Conservation (phyloP, 345 rosid species). For the Gossypium australe region DNA sequence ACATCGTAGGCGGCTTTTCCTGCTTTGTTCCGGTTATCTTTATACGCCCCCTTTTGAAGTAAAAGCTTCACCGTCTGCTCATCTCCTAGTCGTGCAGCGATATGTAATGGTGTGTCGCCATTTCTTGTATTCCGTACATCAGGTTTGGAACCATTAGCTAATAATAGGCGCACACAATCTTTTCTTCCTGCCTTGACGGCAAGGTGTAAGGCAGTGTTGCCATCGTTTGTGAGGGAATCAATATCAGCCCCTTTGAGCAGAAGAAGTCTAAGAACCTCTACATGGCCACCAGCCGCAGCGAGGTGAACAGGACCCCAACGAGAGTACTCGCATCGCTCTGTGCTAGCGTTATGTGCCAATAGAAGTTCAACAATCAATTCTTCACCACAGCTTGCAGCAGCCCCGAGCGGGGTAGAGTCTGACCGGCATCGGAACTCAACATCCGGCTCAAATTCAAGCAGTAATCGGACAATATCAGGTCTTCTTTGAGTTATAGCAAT, state of each 20-base stretch:
- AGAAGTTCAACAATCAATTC: conserved; percentile 49
- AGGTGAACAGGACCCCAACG: conserved; percentile 46
- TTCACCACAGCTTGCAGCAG: conserved; percentile 44
- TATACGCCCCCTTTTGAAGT: conserved; percentile 44
- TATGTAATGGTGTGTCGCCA: conserved; percentile 49
- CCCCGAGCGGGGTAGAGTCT: conserved; percentile 44
- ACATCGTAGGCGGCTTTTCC: conserved; percentile 45
- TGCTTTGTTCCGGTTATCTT: conserved; percentile 32
- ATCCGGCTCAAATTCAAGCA: conserved; percentile 43
- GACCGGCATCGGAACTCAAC: conserved; percentile 34
- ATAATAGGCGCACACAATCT: conserved; percentile 39
- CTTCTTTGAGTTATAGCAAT: conserved; percentile 42
- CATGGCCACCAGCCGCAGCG: conserved; percentile 38
- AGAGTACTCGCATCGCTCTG: conserved; percentile 36
- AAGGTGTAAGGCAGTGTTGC: conserved; percentile 45
- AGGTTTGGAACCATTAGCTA: conserved; percentile 39
- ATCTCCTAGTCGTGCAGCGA: conserved; percentile 44
- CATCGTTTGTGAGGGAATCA: conserved; percentile 38
- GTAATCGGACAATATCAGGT: conserved; percentile 48
- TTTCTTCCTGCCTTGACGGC: conserved; percentile 37
- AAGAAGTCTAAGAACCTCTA: conserved; percentile 46
- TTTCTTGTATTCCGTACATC: conserved; percentile 26
- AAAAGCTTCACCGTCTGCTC: conserved; percentile 45
- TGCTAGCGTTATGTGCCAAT: conserved; percentile 39
- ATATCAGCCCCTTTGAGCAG: conserved; percentile 42